Evolutionary conservation across 768 basidiomycete species (phyloP).

Genomic region (Tephrocybe sp.): DNA sequence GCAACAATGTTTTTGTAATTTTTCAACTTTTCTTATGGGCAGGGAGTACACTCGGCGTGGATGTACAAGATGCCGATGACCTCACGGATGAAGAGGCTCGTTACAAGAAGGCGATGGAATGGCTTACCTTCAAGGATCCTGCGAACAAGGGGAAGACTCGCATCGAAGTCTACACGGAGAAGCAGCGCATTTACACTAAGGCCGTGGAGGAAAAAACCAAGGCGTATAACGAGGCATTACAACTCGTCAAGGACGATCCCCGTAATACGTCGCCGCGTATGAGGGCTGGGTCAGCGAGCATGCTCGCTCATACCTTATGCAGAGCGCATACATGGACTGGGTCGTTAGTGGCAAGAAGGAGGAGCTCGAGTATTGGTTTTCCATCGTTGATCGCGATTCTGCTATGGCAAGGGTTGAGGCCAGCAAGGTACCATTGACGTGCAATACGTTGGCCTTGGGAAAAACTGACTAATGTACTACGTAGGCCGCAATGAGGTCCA

Average conservation of each 20-base stretch:
- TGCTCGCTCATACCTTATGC: conserved; percentile 1
- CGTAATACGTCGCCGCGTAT: conserved; percentile 1
- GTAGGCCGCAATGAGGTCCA: conserved; percentile 4
- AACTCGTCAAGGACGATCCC: neutral
- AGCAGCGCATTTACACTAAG: neutral
- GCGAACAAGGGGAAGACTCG: neutral
- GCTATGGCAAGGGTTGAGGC: conserved; percentile 5
- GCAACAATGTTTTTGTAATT: too few species aligned
- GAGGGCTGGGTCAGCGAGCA: conserved; percentile 9
- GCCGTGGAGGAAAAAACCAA: conserved; percentile 2
- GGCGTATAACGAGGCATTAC: conserved; percentile 2
- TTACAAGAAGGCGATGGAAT: conserved; percentile 3
- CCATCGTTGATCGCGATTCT: conserved; percentile 6
- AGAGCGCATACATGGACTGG: conserved; percentile 9
- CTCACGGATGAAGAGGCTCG: conserved; percentile 1
- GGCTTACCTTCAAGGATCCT: neutral
- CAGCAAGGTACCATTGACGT: conserved; percentile 3
- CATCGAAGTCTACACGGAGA: conserved; percentile 3
- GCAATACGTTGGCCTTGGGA: too few species aligned
- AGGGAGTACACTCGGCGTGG: conserved; percentile 6
- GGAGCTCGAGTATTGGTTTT: conserved; percentile 10
- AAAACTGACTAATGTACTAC: neutral
- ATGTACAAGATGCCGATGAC: neutral
- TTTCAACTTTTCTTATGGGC: neutral
- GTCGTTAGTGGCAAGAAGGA: conserved; percentile 7